Conservation (phyloP, 805 yeast genomes). For the Ogataea paraovalis region DNA sequence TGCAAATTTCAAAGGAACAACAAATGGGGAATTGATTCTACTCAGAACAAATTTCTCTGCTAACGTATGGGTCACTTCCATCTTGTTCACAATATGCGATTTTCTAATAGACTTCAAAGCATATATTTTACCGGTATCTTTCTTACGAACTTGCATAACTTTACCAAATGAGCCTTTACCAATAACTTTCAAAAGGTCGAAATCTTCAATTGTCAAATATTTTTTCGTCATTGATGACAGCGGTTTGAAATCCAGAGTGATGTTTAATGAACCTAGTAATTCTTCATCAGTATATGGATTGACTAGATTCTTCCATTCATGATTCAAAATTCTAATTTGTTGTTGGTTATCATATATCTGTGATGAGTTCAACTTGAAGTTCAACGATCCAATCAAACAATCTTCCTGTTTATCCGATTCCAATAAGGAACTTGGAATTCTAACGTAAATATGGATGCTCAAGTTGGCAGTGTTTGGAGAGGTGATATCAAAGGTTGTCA, state of each 20-base stretch:
- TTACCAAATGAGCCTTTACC: constrained; percentile 99
- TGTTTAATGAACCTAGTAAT: constrained; percentile 37
- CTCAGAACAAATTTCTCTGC: constrained; percentile 96
- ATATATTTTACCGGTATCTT: constrained; percentile 90
- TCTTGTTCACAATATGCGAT: constrained; percentile 87
- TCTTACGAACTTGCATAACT: constrained; percentile 97
- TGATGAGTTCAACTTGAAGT: constrained; percentile 44
- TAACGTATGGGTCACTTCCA: constrained; percentile 93
- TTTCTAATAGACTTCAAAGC: constrained; percentile 93
- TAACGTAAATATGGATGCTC: constrained; percentile 72
- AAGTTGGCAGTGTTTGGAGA: constrained; percentile 43
- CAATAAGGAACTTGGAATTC: constrained; percentile 64
- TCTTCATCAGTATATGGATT: constrained; percentile 32
- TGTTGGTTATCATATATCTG: constrained; percentile 31
- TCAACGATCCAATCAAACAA: constrained; percentile 69
- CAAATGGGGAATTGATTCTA: constrained; percentile 88
- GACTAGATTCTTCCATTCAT: constrained; percentile 43
- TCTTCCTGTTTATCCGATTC: constrained; percentile 47
- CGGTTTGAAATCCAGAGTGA: constrained; percentile 33
- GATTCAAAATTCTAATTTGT: constrained; percentile 58
- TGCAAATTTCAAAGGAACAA: constrained; percentile 92
- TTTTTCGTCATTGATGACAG: constrained; percentile 40
- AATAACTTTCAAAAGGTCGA: constrained; percentile 88
- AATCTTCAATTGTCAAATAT: constrained; percentile 82
- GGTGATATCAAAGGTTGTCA: constrained; percentile 86